Conservation (phyloP, 2,329 filamentous ascomycete species). For the Emergomyces pasteurianus region DNA sequence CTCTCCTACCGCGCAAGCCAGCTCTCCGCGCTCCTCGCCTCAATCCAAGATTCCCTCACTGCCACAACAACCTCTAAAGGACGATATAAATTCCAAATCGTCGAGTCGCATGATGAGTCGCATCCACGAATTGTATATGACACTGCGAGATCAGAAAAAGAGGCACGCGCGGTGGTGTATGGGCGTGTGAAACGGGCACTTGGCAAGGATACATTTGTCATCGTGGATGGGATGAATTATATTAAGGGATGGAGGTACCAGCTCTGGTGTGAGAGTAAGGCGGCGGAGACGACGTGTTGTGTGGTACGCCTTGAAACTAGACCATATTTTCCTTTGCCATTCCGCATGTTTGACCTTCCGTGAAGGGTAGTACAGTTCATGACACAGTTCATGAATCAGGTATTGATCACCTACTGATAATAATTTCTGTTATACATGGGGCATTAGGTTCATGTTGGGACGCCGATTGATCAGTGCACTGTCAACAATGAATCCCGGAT, state of each 20-base stretch:
- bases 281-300: slow-evolving; percentile 48
- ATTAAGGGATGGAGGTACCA: slow-evolving; percentile 59
- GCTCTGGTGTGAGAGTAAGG: slow-evolving; percentile 56
- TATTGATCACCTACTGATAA: not conserved
- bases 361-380: not conserved
- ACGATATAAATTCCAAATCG: slow-evolving; percentile 31
- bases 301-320: slow-evolving; percentile 36
- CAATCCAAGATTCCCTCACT: slow-evolving; percentile 32
- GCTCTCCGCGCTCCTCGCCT: slow-evolving; percentile 40
- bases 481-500: slow-evolving; percentile 39
- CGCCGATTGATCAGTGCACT: slow-evolving; percentile 43
- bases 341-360: not conserved
- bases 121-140: slow-evolving; percentile 43
- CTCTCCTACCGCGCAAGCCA: slow-evolving; percentile 50
- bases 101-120: slow-evolving; percentile 28
- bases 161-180: slow-evolving; percentile 50
- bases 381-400: not conserved
- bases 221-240: slow-evolving; percentile 55
- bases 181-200: slow-evolving; percentile 50
- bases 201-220: slow-evolving; percentile 46
- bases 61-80: slow-evolving; percentile 27
- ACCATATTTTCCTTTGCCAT: not conserved
- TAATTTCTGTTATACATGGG: not conserved
- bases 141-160: slow-evolving; percentile 48
- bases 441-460: slow-evolving; percentile 46